Evolutionary conservation across 495 filamentous ascomycete genomes (phyloP), one percentile per base, ranked within the genome.

Genomic region (Trichoderma gamsii): DNA sequence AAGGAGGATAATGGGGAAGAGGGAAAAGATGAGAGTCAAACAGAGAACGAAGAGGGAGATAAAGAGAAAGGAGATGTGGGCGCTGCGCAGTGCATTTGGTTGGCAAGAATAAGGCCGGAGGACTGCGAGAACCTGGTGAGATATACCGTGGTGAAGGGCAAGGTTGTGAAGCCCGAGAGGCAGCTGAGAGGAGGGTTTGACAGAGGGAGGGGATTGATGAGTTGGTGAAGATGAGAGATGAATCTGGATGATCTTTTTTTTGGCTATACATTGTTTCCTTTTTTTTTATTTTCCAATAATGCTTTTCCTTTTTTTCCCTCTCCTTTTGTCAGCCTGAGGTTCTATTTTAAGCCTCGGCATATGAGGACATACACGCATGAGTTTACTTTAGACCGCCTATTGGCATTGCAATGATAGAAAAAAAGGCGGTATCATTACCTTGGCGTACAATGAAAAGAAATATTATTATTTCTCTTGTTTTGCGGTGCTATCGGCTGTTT

Each of bases 121-220:
- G 92, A 99, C 74, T 97, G 96, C 69, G 95, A 97, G 83, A 93
- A 92, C 67, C 89, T 99, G 66, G 87, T 99, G 51, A 84, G 86
- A 76, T 96, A 88, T 76, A 98, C 96, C 0, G 86, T 99, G 1
- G 73, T 97, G 71, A 88, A 97, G 82, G 96, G 95, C 7, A 97
- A 96, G 82, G 89, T 98, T 21, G 86, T 98, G 46, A 96, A 97
- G 81, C 89, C 92, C 29, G 87, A 86, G 71, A 79, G 84, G 66
- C 93, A 97, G 84, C 71, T 99, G 70, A 78, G 95, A 43, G 95
- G 91, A 38, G 95, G 95, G 8, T 99, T 97, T 79, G 92, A 99
- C 83, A 81, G 95, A 56, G 82, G 77, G 63, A 91, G 82, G 73
- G 89, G 90, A 56, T 52, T 95, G 74, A 86, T 90, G 74, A 98